Conservation (phyloP, 208 protist genomes). For the Leishmania guyanensis region DNA sequence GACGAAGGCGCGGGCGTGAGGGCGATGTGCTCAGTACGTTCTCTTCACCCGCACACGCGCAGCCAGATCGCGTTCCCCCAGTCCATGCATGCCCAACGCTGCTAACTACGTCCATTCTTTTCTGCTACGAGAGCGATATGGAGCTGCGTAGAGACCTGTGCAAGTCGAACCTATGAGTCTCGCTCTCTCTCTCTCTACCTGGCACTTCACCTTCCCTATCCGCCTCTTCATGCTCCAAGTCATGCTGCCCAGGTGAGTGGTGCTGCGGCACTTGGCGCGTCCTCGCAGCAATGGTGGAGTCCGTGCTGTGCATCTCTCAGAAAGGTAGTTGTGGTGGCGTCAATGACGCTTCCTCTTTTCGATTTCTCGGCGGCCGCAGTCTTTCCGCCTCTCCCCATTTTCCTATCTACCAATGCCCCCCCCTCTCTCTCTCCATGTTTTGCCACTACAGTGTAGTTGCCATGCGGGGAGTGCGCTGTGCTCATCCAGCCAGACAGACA, state of each 20-base stretch:
- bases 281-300: background rate
- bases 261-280: background rate
- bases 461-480: background rate
- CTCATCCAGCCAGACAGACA: background rate
- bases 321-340: background rate
- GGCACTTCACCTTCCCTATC: background rate
- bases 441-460: background rate
- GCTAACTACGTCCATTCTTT: background rate
- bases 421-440: background rate
- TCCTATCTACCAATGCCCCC: background rate
- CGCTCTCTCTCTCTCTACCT: background rate
- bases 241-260: background rate
- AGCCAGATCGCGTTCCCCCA: background rate
- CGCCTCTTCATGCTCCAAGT: background rate
- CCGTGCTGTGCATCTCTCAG: background rate
- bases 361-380: background rate
- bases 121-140: background rate
- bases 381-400: too few relatives aligned
- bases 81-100: background rate
- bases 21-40: background rate
- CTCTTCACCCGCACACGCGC: background rate
- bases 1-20: background rate
- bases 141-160: background rate
- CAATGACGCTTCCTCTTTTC: background rate
- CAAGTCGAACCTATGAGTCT: background rate